A percentile compares a stretch with the other conserved stretches of the same genome.
Conservation (phyloP, 2,329 filamentous ascomycete genomes). For the Calonectria henricotiae region DNA sequence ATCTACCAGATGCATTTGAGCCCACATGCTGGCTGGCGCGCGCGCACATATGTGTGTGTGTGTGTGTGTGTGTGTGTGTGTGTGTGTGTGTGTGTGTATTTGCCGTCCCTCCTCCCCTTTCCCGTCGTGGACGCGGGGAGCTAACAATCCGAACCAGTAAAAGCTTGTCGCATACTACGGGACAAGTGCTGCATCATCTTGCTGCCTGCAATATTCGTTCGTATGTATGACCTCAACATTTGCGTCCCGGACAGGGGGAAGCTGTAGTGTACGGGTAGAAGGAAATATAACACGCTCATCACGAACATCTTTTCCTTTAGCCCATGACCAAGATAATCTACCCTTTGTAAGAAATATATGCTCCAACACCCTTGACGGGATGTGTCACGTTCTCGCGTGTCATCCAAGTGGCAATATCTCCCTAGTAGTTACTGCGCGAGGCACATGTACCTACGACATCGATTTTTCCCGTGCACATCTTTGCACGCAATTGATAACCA, state of each 20-base stretch:
- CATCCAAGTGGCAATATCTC: constrained; percentile 18
- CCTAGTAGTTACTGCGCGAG: not conserved
- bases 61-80: not conserved
- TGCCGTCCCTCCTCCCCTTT: not conserved
- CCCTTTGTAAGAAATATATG: constrained; percentile 7
- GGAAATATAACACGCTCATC: constrained; percentile 13
- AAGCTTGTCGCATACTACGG: constrained; percentile 20
- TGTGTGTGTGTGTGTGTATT: not conserved
- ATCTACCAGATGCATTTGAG: constrained; percentile 12
- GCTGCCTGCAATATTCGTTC: constrained; percentile 16
- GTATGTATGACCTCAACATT: constrained; percentile 10
- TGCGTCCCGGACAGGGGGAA: constrained; percentile 32
- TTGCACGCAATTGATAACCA: not conserved
- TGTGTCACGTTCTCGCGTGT: constrained; percentile 16
- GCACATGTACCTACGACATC: not conserved
- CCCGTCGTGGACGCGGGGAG: constrained; percentile 14
- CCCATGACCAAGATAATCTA: not conserved
- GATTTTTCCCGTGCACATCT: not conserved
- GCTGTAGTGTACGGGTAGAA: constrained; percentile 26
- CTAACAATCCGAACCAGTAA: constrained; percentile 13
- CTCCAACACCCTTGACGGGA: not conserved
- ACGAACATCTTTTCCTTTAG: not conserved
- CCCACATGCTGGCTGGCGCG: not conserved
- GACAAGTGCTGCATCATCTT: constrained; percentile 20
- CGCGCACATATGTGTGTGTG: not conserved